phyloP scores from a whole-genome alignment of 1,284 basidiomycete species.

The Jaminaea rosea region DNA sequence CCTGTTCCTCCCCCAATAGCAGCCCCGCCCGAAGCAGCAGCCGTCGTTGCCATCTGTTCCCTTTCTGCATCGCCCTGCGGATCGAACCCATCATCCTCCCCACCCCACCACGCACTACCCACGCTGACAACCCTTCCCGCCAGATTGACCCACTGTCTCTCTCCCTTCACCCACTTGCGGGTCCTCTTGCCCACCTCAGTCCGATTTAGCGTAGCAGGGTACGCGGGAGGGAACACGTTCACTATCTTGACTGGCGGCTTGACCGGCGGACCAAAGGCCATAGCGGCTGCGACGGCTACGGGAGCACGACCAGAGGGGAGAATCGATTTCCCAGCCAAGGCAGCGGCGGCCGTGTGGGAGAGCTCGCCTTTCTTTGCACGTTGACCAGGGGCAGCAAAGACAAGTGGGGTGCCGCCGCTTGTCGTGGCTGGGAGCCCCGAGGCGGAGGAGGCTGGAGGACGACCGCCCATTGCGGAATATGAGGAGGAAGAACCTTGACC shows the following conservation, averaged over 20 bases:
- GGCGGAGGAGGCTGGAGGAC: no score
- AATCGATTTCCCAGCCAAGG: no score
- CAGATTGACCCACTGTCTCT: background rate
- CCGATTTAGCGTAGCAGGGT: background rate
- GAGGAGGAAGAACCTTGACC: no score
- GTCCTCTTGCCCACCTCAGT: background rate
- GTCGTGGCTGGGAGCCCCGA: no score
- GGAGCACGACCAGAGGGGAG: background rate
- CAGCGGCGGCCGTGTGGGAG: no score
- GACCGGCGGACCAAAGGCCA: background rate
- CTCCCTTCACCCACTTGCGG: background rate
- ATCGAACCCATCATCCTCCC: background rate
- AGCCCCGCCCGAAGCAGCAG: background rate
- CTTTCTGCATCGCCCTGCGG: background rate
- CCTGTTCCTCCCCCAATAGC: background rate
- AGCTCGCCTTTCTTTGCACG: no score
- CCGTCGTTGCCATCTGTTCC: background rate
- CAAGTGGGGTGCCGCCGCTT: no score
- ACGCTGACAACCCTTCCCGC: background rate
- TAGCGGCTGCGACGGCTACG: background rate
- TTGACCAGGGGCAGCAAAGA: no score
- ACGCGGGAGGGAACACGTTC: background rate
- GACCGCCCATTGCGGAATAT: no score
- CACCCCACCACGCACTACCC: background rate
- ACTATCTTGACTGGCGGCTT: background rate